phyloP scores from a whole-genome alignment of 2,329 filamentous ascomycete genomes.

The Cryoendolithus antarcticus region DNA sequence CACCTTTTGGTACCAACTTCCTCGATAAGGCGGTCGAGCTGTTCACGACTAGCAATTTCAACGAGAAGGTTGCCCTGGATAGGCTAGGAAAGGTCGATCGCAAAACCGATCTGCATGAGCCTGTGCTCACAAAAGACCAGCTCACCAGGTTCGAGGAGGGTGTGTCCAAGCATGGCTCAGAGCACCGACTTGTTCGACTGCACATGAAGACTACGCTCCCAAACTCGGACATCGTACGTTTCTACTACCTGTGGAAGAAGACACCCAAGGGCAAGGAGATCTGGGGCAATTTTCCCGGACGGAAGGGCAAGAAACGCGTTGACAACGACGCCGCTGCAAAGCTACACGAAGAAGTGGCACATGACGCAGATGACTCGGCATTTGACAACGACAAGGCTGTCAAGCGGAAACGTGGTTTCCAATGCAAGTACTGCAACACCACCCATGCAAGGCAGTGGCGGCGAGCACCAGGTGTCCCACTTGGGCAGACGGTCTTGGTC shows the following conservation, averaged over 20 bases:
- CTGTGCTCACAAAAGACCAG: conserved; percentile 64
- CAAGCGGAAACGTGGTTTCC: conserved; percentile 67
- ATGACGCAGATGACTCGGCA: conserved; percentile 87
- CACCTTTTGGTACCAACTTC: conserved; percentile 70
- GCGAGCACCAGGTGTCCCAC: conserved; percentile 65
- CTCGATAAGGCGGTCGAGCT: conserved; percentile 70
- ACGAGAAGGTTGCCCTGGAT: conserved; percentile 57
- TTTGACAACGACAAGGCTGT: conserved; percentile 81
- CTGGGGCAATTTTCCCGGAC: conserved; percentile 77
- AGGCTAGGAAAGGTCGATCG: conserved; percentile 56
- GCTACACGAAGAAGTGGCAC: conserved; percentile 80
- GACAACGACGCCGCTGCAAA: conserved; percentile 53
- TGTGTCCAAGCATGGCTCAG: conserved; percentile 80
- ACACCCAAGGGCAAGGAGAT: conserved; percentile 71
- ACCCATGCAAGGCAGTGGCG: conserved; percentile 81
- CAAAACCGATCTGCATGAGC: conserved; percentile 66
- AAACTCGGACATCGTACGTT: conserved; percentile 72
- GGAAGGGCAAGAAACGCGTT: conserved; percentile 77
- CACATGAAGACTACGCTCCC: conserved; percentile 68
- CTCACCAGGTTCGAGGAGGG: conserved; percentile 86
- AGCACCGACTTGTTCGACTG: conserved; percentile 69
- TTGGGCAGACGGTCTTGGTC: conserved; percentile 55
- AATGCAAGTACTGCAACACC: conserved; percentile 85
- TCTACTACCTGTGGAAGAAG: conserved; percentile 98
- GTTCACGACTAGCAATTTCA: conserved; percentile 59